Base-by-base conservation (phyloP, 371 early-diverging fungal genomes). In the Mortierella sp. region DNA sequence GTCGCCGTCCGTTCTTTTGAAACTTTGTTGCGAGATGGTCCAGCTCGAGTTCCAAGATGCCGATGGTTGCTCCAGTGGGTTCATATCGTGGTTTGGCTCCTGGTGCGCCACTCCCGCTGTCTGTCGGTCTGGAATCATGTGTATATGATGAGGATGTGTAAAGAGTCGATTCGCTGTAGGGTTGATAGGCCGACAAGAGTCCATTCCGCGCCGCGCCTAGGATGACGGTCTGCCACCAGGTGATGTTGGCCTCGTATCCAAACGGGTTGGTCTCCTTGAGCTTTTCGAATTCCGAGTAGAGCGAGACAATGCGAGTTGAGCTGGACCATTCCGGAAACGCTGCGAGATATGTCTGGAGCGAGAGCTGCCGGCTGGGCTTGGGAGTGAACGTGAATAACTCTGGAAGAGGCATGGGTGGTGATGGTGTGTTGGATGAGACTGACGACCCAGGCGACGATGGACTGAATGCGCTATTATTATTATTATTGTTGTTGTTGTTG, bases 201-300 rank as follows among this genome's bases (percentile, higher is more conserved):
- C 83, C 83, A n/a, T 72, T 67, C 47, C 83, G 70, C n/a, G 83
- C 74, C 6, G 83, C 71, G 4, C 83, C 83, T 0, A 77, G 58
- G 41, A 82, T 77, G 45, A 77, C 83, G 0, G 55, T 44, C 0
- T 74, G 64, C 83, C 83, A 82, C 78, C 78, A 82, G 37, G 40
- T 69, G 22, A 82, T 43, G 50, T 82, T 82, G 40, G 83, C 74
- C 37, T 82, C 78, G 31, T 82, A 82, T 52, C 78, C 83, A 16
- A 68, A 82, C 0, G 71, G 74, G 26, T 82, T 82, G 39, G 78
- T 74, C 39, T 77, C 78, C 53, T 82, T 82, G 64, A 82, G 78
- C 44, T 74, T 77, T 44, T 74, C 74, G 34, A 82, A 77, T 40
- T 74, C 71, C 5, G 83, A 82, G 52, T 74, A 82, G 31, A 82